These are phyloP conservation scores for Sordariomycetes sp. DNA, from an alignment of 2,329 filamentous ascomycete species.

Conservation along the genomic window DNA sequence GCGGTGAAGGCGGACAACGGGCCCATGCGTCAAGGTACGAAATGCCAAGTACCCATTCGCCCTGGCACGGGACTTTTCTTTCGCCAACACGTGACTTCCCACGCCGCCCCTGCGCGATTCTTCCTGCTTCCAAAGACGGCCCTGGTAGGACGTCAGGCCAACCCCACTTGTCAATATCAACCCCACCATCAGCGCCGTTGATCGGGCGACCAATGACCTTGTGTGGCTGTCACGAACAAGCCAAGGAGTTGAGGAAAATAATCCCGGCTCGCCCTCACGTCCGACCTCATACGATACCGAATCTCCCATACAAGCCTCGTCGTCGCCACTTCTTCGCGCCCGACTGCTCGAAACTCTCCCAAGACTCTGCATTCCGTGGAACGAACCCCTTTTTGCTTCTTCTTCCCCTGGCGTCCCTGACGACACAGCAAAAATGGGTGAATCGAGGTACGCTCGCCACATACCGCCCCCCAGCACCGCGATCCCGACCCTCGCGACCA, in stretches of 20 bases:
- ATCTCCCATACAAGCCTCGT: background rate
- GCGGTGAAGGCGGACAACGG: background rate
- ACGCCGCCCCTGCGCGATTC: background rate
- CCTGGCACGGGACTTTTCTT: background rate
- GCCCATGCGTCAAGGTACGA: background rate
- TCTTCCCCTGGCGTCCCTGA: background rate
- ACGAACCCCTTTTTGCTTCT: background rate
- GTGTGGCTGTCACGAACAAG: background rate
- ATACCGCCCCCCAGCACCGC: background rate
- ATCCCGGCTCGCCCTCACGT: background rate
- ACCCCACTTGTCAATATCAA: slow-evolving; percentile 1
- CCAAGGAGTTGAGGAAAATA: background rate
- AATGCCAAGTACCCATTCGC: background rate
- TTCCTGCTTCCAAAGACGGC: slow-evolving; percentile 1
- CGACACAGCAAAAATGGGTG: slow-evolving; percentile 40
- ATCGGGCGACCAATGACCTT: slow-evolving; percentile 3
- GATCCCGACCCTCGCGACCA: background rate
- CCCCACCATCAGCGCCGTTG: slow-evolving; percentile 5
- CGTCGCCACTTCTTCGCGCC: background rate
- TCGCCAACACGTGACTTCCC: background rate
- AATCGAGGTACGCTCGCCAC: slow-evolving; percentile 41
- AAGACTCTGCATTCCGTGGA: background rate
- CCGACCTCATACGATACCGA: background rate
- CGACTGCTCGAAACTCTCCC: background rate
- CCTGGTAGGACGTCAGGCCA: background rate